phyloP scores from a whole-genome alignment of 345 rosid genomes.

The Eucalyptus fibrosa region DNA sequence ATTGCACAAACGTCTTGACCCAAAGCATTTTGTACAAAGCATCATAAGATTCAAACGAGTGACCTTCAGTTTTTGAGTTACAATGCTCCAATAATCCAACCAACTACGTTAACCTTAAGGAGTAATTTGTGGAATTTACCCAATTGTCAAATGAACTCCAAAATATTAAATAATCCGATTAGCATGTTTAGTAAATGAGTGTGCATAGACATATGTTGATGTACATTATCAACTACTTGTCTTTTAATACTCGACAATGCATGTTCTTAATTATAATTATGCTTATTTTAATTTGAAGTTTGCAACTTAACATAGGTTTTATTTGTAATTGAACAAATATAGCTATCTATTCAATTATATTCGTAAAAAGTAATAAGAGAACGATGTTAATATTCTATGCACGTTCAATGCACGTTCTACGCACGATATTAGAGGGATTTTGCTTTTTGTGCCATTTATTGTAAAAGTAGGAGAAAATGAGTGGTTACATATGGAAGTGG shows the following conservation, averaged over 20 bases:
- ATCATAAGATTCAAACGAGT: not conserved
- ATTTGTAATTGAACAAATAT: not conserved
- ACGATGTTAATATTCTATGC: not conserved
- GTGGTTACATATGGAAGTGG: not conserved
- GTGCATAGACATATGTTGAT: not conserved
- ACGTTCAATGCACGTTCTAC: not conserved
- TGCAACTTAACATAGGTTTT: not conserved
- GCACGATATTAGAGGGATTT: not conserved
- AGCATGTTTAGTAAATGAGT: not conserved
- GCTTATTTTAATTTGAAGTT: not conserved
- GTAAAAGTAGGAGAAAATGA: not conserved
- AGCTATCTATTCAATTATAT: not conserved
- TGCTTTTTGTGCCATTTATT: not conserved
- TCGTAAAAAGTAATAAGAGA: not conserved
- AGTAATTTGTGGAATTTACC: too few species aligned
- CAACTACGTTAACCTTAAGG: not conserved
- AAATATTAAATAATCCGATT: not conserved
- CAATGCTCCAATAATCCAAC: not conserved
- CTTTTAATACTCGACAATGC: not conserved
- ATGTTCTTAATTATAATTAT: not conserved
- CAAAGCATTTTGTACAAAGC: not conserved
- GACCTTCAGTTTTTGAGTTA: not conserved
- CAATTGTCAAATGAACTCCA: not conserved
- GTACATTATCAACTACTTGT: not conserved
- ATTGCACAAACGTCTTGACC: fast-evolving